Conservation (phyloP, 2,329 filamentous ascomycete species). For the Grosmannia clavigera region DNA sequence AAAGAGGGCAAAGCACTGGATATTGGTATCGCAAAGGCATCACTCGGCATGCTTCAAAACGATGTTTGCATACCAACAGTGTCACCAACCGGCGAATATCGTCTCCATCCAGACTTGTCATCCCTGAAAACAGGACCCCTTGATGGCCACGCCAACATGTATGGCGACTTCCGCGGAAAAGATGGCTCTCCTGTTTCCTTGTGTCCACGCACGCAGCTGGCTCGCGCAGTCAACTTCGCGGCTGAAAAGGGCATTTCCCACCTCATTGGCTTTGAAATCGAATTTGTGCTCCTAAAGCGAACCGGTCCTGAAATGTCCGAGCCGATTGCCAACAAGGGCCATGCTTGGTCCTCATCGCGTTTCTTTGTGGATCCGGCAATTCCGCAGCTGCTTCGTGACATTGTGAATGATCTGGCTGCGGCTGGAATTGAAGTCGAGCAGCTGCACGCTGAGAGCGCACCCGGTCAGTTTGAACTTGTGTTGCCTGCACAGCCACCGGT, state of each 20-base stretch:
- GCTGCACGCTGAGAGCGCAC: constrained; percentile 61
- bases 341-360: constrained; percentile 59
- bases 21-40: constrained; percentile 51
- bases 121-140: constrained; percentile 48
- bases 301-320: background rate
- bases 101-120: constrained; percentile 51
- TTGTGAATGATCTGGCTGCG: constrained; percentile 44
- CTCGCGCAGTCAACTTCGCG: constrained; percentile 39
- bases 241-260: constrained; percentile 42
- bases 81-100: constrained; percentile 51
- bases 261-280: constrained; percentile 68
- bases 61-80: constrained; percentile 44
- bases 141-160: constrained; percentile 50
- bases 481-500: constrained; percentile 51
- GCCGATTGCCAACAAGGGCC: constrained; percentile 43
- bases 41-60: constrained; percentile 55
- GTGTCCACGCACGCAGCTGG: constrained; percentile 56
- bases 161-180: constrained; percentile 51
- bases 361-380: constrained; percentile 46
- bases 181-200: constrained; percentile 35
- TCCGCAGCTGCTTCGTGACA: constrained; percentile 49
- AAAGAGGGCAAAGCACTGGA: constrained; percentile 28
- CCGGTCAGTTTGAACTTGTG: constrained; percentile 68
- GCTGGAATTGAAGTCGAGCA: constrained; percentile 58
- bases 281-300: constrained; percentile 57